phyloP scores from a whole-genome alignment of 305 asterid genomes.

The Plantago coronopus region DNA sequence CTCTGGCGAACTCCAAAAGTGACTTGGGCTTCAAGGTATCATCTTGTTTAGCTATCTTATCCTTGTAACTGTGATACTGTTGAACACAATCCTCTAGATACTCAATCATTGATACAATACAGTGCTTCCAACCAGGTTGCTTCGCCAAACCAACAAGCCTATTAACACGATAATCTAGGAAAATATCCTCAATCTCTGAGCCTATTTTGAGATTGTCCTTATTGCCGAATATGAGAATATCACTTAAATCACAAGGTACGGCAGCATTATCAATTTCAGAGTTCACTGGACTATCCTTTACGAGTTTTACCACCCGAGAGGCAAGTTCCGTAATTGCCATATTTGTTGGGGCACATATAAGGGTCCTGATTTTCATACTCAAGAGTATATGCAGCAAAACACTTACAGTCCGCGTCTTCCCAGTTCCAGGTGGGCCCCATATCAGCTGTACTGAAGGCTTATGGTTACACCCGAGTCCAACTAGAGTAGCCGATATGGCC shows the following conservation, averaged over 20 bases:
- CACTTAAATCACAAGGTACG: slow-evolving; percentile 42
- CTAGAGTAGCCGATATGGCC: slow-evolving; percentile 39
- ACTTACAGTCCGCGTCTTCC: slow-evolving; percentile 57
- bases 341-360: slow-evolving; percentile 61
- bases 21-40: slow-evolving; percentile 22
- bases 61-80: slow-evolving; percentile 29
- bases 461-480: slow-evolving; percentile 35
- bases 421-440: slow-evolving; percentile 86
- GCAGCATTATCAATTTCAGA: slow-evolving; percentile 16
- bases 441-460: slow-evolving; percentile 46
- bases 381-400: slow-evolving; percentile 39
- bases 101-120: slow-evolving; percentile 34
- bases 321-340: slow-evolving; percentile 56
- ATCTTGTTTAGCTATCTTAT: slow-evolving; percentile 20
- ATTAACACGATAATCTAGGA: slow-evolving; percentile 50
- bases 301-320: slow-evolving; percentile 39
- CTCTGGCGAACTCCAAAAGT: slow-evolving; percentile 39
- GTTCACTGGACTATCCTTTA: slow-evolving; percentile 28
- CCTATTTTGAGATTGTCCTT: slow-evolving; percentile 46
- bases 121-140: slow-evolving; percentile 48
- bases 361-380: slow-evolving; percentile 39
- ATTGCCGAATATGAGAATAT: slow-evolving; percentile 53
- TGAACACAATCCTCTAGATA: slow-evolving; percentile 44
- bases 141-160: slow-evolving; percentile 33
- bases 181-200: slow-evolving; percentile 49